Percentiles rank a stretch among this genome's conserved stretches.
These are phyloP conservation scores for Bacterosira constricta DNA, from an alignment of 108 stramenopile species.

Conservation along the genomic window DNA sequence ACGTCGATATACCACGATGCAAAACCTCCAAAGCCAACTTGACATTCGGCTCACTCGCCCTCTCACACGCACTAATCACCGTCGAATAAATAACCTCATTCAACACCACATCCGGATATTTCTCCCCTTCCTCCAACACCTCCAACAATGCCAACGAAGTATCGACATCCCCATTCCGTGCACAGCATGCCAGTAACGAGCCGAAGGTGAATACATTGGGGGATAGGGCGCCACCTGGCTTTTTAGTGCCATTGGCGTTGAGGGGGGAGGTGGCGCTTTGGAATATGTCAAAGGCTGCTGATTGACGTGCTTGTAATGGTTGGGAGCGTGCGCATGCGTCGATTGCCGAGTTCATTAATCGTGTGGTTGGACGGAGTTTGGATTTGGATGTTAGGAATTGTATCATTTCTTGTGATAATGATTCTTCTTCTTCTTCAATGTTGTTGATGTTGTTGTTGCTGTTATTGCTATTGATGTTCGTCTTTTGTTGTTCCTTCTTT, in stretches of 20 bases:
- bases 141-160: constrained; percentile 52
- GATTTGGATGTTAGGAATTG: not conserved
- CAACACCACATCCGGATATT: constrained; percentile 53
- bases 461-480: no score
- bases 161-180: constrained; percentile 59
- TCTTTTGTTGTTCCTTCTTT: no score
- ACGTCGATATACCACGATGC: constrained; percentile 2
- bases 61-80: constrained; percentile 76
- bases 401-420: not conserved
- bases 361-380: constrained; percentile 53
- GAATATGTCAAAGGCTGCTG: not conserved
- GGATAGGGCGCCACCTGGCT: constrained; percentile 18
- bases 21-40: constrained; percentile 66
- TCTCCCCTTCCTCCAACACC: constrained; percentile 18
- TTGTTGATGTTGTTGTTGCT: not conserved
- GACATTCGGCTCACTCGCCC: constrained; percentile 45
- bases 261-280: not conserved
- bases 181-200: constrained; percentile 65
- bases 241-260: not conserved
- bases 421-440: not conserved
- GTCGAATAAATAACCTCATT: constrained; percentile 81
- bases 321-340: constrained; percentile 76
- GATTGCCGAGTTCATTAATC: constrained; percentile 75
- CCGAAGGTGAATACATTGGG: constrained; percentile 88
- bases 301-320: constrained; percentile 55